Base-by-base conservation (phyloP, 345 rosid genomes). In the Gossypium arboreum region DNA sequence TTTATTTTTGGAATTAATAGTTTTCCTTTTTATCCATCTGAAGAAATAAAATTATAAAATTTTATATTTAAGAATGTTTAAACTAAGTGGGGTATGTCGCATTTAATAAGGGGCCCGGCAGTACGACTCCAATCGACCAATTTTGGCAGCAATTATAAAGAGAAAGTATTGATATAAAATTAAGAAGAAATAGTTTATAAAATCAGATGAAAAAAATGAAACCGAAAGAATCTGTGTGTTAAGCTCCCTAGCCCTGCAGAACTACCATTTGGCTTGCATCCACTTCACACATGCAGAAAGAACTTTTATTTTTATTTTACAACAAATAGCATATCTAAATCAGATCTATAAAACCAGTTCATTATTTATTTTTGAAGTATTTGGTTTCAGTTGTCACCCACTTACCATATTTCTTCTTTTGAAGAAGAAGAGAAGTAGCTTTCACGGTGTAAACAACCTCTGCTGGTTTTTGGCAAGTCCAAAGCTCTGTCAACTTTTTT, bases 401-500 rank as follows among this genome's bases (percentile, higher is more conserved):
- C 76, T 63, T 64, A 29, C 56, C 68, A 61, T 62, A 54, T 58
- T 75, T 62, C 52, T 65, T 62, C 39, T 58, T 18, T 7, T 18
- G 59, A 71, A 9, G 44, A 54, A 54, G 67, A 39, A 55, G 17
- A 62, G 65, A 57, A 71, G 84, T 81, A 71, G 79, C 79, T 78
- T 56, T 73, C 84, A 68, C 72, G 69, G 82, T 74, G 76, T 72
- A 63, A 34, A 57, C 59, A 13, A 62, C 12, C 47, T 10, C 78
- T 75, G 72, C 62, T 52, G 62, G 58, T 20, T 47, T 69, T 62
- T 71, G 81, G 84, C 78, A 70, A 79, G 76, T 75, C 79, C 84
- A 61, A 77, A 48, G 79, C 79, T 51, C 15, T 60, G 29, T 22
- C 29, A 6, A 20, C 62, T 54, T 75, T 60, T 69, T 75, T 73